Percentiles rank a stretch among this genome's conserved stretches.
Evolutionary conservation across 2,329 filamentous ascomycete genomes (phyloP).

Genomic region (Penicillium verrucosum): DNA sequence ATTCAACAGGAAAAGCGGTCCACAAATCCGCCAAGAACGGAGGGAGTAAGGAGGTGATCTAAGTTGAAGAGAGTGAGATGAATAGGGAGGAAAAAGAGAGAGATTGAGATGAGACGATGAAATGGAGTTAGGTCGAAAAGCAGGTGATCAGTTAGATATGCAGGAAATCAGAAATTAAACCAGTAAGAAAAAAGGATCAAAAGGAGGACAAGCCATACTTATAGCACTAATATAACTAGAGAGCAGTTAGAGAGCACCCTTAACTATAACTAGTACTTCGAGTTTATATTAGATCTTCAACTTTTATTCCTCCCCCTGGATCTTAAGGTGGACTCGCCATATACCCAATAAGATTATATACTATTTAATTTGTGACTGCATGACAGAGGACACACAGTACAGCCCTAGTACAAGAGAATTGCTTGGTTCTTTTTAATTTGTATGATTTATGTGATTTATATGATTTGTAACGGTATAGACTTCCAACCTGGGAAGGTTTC

Average conservation of each 20-base stretch:
- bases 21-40: conserved; percentile 20
- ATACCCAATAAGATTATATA: not conserved
- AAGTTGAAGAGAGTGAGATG: not conserved
- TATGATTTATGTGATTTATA: too few species aligned
- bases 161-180: not conserved
- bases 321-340: not conserved
- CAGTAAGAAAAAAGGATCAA: not conserved
- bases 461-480: too few species aligned
- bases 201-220: not conserved
- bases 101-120: not conserved
- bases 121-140: not conserved
- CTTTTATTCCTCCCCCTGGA: not conserved
- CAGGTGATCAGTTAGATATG: not conserved
- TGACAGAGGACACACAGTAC: not conserved
- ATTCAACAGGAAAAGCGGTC: conserved; percentile 16
- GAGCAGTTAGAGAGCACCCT: too few species aligned
- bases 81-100: not conserved
- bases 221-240: not conserved
- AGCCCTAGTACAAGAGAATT: not conserved
- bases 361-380: not conserved
- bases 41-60: conserved; percentile 17
- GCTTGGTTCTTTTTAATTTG: not conserved
- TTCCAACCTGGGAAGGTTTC: not conserved
- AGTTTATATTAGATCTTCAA: not conserved
- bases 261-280: not conserved